A percentile compares a stretch with the other conserved stretches of the same genome.
These are phyloP conservation scores for Panaeolus cyanescens DNA, from an alignment of 768 basidiomycete species.

Conservation along the genomic window DNA sequence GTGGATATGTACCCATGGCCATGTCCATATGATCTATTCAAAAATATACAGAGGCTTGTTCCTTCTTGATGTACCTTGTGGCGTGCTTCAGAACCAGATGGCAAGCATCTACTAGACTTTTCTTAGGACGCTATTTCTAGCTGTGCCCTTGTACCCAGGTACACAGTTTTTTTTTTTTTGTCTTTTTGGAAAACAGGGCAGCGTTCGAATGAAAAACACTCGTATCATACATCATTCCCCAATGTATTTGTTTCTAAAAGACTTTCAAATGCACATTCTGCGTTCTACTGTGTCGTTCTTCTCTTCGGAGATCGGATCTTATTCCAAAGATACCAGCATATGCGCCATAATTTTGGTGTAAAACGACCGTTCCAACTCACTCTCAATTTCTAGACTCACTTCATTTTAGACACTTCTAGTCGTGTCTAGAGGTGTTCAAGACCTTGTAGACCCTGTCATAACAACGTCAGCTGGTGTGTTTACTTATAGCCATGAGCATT, in stretches of 20 bases:
- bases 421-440: neutral
- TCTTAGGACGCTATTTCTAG: neutral
- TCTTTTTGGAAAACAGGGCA: neutral
- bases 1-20: neutral
- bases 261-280: neutral
- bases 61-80: neutral
- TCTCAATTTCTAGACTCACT: neutral
- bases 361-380: too few relatives aligned
- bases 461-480: neutral
- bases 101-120: neutral
- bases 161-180: too few relatives aligned
- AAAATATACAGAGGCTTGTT: neutral
- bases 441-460: neutral
- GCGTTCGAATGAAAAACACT: neutral
- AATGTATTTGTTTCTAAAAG: neutral
- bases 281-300: neutral
- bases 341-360: too few relatives aligned
- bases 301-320: neutral
- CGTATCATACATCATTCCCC: neutral
- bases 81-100: neutral
- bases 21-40: neutral
- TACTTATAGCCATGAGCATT: neutral
- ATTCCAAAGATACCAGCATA: too few relatives aligned
- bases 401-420: neutral
- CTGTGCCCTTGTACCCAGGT: neutral